Conservation (phyloP, 2,329 filamentous ascomycete species). For the Lachnellula occidentalis region DNA sequence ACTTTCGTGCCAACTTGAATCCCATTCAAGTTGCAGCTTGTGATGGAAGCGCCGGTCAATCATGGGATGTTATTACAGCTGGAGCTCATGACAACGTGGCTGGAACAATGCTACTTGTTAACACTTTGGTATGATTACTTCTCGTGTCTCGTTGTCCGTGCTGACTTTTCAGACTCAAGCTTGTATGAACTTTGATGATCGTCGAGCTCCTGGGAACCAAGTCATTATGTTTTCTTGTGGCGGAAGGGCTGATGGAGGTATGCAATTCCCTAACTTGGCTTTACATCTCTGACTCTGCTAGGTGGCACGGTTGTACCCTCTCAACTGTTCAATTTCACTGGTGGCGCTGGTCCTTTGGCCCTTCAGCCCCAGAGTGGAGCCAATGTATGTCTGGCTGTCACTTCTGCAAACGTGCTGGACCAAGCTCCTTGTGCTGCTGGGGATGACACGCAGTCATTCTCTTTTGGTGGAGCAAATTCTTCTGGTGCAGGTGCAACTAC, state of each 20-base stretch:
- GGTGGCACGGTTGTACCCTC: constrained; percentile 45
- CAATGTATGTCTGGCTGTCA: constrained; percentile 43
- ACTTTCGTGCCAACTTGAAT: constrained; percentile 41
- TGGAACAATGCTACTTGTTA: constrained; percentile 47
- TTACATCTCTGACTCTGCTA: constrained; percentile 16
- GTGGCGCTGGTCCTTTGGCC: constrained; percentile 36
- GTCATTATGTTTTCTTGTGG: constrained; percentile 55
- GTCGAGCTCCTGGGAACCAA: constrained; percentile 45
- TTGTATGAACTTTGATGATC: constrained; percentile 53
- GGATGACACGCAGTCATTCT: constrained; percentile 41
- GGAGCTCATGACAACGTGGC: constrained; percentile 46
- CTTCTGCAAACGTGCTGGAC: constrained; percentile 38
- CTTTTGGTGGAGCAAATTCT: constrained; percentile 20
- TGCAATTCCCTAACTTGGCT: constrained; percentile 7
- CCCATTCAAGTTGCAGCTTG: constrained; percentile 39
- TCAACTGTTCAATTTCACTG: constrained; percentile 46
- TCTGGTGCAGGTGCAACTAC: not conserved
- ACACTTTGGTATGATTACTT: constrained; percentile 38
- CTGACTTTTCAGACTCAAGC: constrained; percentile 42
- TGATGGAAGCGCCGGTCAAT: constrained; percentile 36
- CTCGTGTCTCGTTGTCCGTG: too few relatives aligned
- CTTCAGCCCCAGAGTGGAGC: constrained; percentile 42
- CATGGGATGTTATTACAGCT: constrained; percentile 41
- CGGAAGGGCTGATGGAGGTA: constrained; percentile 48
- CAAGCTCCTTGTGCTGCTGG: constrained; percentile 38